Conservation (phyloP, 306 rosid species). For the Carpinus viminea region DNA sequence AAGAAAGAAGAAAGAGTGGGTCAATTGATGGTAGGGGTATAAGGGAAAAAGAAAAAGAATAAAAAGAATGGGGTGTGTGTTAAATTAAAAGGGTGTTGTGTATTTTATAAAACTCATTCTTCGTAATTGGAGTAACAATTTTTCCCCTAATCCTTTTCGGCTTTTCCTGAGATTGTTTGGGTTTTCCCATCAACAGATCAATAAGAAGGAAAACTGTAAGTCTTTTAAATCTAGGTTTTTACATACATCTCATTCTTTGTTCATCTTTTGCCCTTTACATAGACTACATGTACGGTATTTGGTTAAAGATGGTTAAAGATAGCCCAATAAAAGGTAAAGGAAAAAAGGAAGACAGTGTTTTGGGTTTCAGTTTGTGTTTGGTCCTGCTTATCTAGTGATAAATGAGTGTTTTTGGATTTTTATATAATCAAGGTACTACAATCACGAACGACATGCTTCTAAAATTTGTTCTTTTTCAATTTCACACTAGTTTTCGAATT, state of each 20-base stretch:
- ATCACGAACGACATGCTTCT: not conserved
- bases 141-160: not conserved
- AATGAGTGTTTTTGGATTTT: not conserved
- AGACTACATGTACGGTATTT: not conserved
- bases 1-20: too few relatives aligned
- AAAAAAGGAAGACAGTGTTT: not conserved
- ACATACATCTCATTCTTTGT: not conserved
- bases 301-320: too few relatives aligned
- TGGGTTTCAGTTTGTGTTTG: not conserved
- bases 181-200: not conserved
- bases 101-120: too few relatives aligned
- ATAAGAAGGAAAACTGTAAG: slow-evolving; percentile 4
- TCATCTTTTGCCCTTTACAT: not conserved
- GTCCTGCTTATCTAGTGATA: not conserved
- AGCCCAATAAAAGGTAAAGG: not conserved
- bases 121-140: too few relatives aligned
- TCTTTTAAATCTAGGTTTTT: not conserved
- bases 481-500: not conserved
- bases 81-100: too few relatives aligned
- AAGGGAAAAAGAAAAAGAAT: too few relatives aligned
- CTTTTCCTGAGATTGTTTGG: not conserved
- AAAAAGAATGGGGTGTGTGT: too few relatives aligned
- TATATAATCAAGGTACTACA: not conserved
- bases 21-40: too few relatives aligned
- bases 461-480: too few relatives aligned